Evolutionary conservation across 2,329 filamentous ascomycete genomes (phyloP), one percentile per base, ranked within the genome.

Genomic region (Botrytis medusae): DNA sequence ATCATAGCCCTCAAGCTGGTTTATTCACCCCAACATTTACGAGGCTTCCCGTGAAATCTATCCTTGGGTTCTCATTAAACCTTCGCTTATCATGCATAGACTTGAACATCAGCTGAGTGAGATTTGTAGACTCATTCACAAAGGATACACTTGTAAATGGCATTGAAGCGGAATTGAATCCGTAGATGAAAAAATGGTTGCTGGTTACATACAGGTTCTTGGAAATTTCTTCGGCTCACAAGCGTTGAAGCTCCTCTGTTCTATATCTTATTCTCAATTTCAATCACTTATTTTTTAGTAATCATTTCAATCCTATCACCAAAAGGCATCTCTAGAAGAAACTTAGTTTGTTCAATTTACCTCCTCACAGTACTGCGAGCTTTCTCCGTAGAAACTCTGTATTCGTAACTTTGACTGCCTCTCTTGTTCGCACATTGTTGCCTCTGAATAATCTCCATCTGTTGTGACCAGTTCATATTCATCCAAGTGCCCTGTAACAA

Each of bases 101-200:
- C 29, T 29, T 57, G 14, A 18, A 18, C 18, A 8, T 16, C 2
- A 1, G 1, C 51, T 8, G 6, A 3, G 7, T 29, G 14, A 32
- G 18, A 7, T 29, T 1, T 29, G 1, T 8, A 29, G 51, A 29
- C 51, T 29, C 4, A 6, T 1, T 16, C 18, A n/a, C 6, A 14
- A 4, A 8, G 14, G 2, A 29, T 29, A 29, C 7, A 57, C n/a
- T 18, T 57, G n/a, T 29, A 57, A 9, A 29, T 3, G 29, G 4
- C 9, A 57, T 29, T 3, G 14, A 18, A 29, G 5, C 12, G 6
- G 14, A 54, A 54, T 10, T 54, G 1, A 29, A 18, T 54, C 0
- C 6, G 0, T 1, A 29, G 2, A 1, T 3, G 51, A 7, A 1
- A 1, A 29, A 8, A 29, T 16, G n/a, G 0, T 29, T 29, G 7